These are phyloP conservation scores for Exobasidium rhododendri DNA, from an alignment of 1,284 basidiomycete genomes.

Conservation along the genomic window DNA sequence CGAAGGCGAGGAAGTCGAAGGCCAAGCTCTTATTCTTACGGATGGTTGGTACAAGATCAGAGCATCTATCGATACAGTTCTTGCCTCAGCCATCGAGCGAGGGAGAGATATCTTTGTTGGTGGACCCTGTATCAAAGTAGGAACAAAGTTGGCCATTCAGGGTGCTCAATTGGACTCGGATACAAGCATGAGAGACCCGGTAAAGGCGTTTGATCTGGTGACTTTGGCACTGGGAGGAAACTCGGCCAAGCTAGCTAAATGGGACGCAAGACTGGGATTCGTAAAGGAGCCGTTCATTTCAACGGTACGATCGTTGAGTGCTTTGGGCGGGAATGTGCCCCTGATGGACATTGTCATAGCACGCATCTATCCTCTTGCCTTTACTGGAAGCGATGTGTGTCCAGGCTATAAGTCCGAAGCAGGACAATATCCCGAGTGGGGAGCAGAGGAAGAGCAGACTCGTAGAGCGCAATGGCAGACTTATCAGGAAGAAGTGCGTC, in stretches of 20 bases:
- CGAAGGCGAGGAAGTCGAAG: constrained; percentile 23
- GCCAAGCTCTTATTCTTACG: constrained; percentile 69
- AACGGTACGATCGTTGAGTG: constrained; percentile 72
- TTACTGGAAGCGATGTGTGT: constrained; percentile 47
- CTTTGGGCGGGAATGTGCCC: constrained; percentile 76
- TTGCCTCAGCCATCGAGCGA: constrained; percentile 68
- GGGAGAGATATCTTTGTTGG: constrained; percentile 56
- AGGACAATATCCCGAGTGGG: constrained; percentile 15
- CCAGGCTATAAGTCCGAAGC: neutral
- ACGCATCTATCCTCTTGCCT: constrained; percentile 60
- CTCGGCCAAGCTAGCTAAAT: constrained; percentile 75
- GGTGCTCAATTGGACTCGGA: constrained; percentile 60
- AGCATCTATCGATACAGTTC: constrained; percentile 69
- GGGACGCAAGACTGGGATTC: constrained; percentile 84
- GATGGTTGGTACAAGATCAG: constrained; percentile 93
- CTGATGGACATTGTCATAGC: constrained; percentile 73
- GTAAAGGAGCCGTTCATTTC: constrained; percentile 65
- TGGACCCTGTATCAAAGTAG: constrained; percentile 62
- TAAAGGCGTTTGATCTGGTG: constrained; percentile 71
- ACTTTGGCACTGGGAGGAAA: constrained; percentile 75
- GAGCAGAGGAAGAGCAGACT: constrained; percentile 60
- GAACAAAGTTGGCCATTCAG: constrained; percentile 75
- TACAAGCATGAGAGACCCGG: constrained; percentile 71
- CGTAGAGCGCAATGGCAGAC: constrained; percentile 64
- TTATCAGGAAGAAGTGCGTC: constrained; percentile 57